Evolutionary conservation across 2,329 filamentous ascomycete genomes (phyloP), one percentile per base, ranked within the genome.

Genomic region (Epichloe festucae): DNA sequence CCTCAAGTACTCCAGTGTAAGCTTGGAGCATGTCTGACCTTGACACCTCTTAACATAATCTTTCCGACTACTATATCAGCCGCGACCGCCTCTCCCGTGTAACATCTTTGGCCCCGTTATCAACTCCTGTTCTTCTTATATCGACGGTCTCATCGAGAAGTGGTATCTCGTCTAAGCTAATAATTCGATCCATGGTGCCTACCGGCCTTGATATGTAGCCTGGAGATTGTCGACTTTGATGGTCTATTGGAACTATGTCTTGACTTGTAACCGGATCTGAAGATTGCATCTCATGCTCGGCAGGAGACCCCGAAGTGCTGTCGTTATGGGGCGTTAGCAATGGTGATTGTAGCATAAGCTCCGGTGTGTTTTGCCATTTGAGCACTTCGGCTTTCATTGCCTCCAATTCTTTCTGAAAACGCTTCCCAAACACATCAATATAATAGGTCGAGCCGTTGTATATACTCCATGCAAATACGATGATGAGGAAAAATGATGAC

Each of bases 371-470:
- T 67, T 95, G 89, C 88, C 89, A 94, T 65, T 89, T 91, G 45
- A 84, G 79, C 8, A 98, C 89, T 63, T 98, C 93, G 51, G 81
- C 81, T 69, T 86, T 90, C 70, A 98, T 78, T 49, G 84, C 78
- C 65, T 98, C 90, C 12, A 98, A 75, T 67, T 98, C 93, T 64
- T 91, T 95, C 73, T 98, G 89, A 74, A 98, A 97, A 2, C 90
- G 82, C 61, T 87, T 95, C 50, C 94, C 93, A 65, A 97, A 98
- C 2, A 97, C 88, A 61, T 98, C 93, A 62, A 98, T 97, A 69
- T 98, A 98, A 68, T 87, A 98, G 0, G 90, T 97, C 17, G 93
- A 89, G 35, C 93, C 93, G 60, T 98, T 98, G 72, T 96, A 94
- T 52, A 96, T 85, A 59, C 88, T 94, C 89, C 90, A 96, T 43